Conservation (phyloP, 1,284 basidiomycete species). For the Melampsora larici-populina region DNA sequence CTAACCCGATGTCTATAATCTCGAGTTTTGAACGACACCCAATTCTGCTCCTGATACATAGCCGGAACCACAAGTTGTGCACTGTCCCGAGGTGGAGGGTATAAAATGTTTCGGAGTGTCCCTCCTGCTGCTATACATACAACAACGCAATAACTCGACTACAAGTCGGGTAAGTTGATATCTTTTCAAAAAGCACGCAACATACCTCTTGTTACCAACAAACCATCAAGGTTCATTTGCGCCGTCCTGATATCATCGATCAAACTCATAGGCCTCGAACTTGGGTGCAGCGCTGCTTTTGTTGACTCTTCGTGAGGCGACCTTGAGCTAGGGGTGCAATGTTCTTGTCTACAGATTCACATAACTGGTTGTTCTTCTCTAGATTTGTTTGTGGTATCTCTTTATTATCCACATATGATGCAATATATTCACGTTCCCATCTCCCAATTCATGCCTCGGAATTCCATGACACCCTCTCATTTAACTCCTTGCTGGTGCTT, state of each 20-base stretch:
- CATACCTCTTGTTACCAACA: background rate
- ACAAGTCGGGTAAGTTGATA: slow-evolving; percentile 3
- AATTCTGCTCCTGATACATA: background rate
- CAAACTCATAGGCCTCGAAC: slow-evolving; percentile 16
- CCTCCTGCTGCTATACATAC: background rate
- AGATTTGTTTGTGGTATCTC: background rate
- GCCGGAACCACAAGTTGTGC: slow-evolving; percentile 10
- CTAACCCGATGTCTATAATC: background rate
- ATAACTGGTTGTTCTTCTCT: background rate
- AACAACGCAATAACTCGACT: slow-evolving; percentile 14
- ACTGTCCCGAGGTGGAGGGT: background rate
- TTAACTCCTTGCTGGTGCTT: too few species aligned
- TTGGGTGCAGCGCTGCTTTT: slow-evolving; percentile 43
- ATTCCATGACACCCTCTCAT: too few species aligned
- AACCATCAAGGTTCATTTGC: slow-evolving; percentile 16
- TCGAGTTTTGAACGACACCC: background rate
- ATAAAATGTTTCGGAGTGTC: background rate
- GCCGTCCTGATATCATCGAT: slow-evolving; percentile 43
- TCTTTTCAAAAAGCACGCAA: slow-evolving; percentile 44
- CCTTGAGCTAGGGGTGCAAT: slow-evolving; percentile 44
- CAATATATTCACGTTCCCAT: too few species aligned
- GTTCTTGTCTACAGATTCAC: slow-evolving; percentile 20
- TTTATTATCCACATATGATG: too few species aligned
- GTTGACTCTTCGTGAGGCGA: slow-evolving; percentile 44
- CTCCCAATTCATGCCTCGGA: too few species aligned